Evolutionary conservation across 306 rosid genomes (phyloP).

Genomic region (Castanea crenata): DNA sequence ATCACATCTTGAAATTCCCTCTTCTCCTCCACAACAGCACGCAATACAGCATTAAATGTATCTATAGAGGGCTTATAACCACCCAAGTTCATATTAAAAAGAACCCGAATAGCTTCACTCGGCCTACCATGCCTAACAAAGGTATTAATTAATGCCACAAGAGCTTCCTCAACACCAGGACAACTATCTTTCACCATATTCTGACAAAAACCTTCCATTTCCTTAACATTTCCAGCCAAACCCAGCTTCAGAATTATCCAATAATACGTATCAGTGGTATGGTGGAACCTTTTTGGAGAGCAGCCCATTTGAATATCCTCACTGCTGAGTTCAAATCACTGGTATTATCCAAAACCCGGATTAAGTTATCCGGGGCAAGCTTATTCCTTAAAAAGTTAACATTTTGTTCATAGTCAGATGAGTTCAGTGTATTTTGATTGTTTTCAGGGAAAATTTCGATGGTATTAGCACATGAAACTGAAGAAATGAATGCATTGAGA

Average conservation of each 20-base stretch:
- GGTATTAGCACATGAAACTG: slow-evolving; percentile 34
- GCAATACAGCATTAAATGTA: slow-evolving; percentile 57
- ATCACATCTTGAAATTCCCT: slow-evolving; percentile 53
- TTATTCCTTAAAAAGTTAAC: slow-evolving; percentile 45
- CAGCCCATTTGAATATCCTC: slow-evolving; percentile 77
- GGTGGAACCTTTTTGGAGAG: slow-evolving; percentile 61
- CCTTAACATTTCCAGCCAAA: slow-evolving; percentile 58
- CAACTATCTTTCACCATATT: slow-evolving; percentile 55
- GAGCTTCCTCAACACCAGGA: slow-evolving; percentile 59
- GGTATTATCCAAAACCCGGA: slow-evolving; percentile 52
- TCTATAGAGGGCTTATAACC: slow-evolving; percentile 52
- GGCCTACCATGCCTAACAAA: slow-evolving; percentile 50
- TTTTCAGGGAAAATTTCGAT: slow-evolving; percentile 44
- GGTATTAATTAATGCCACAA: slow-evolving; percentile 41
- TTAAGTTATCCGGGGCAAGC: slow-evolving; percentile 58
- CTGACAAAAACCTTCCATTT: slow-evolving; percentile 59
- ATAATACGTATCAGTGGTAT: slow-evolving; percentile 55
- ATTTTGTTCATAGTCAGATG: slow-evolving; percentile 47
- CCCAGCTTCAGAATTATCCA: slow-evolving; percentile 67
- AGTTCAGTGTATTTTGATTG: slow-evolving; percentile 30
- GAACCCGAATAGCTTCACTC: slow-evolving; percentile 59
- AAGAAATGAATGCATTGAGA: slow-evolving; percentile 41
- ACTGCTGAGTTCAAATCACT: slow-evolving; percentile 59
- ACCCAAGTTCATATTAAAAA: slow-evolving; percentile 52
- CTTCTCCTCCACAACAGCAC: slow-evolving; percentile 51